Percentiles rank a stretch among this genome's conserved stretches.
phyloP scores from a whole-genome alignment of 2,329 filamentous ascomycete genomes.

The Aspergillus sp. region DNA sequence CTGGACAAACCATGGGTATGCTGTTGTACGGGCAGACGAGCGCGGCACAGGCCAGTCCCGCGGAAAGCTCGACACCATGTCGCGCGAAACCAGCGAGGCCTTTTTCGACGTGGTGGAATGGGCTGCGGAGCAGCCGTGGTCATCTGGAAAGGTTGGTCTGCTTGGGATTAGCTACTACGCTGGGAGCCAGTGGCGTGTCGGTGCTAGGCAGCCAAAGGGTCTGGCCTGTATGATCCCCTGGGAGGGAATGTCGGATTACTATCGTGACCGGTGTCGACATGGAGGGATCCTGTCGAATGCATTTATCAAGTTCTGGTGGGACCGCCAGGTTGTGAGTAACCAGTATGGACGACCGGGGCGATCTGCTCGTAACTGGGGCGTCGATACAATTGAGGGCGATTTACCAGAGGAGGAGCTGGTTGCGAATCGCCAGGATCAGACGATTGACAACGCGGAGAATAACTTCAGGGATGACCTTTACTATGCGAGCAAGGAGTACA shows the following conservation, averaged over 20 bases:
- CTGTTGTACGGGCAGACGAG: constrained; percentile 56
- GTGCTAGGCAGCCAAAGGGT: constrained; percentile 52
- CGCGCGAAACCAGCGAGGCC: constrained; percentile 50
- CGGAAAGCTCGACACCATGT: constrained; percentile 56
- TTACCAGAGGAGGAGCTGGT: constrained; percentile 35
- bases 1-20: constrained; percentile 58
- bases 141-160: constrained; percentile 51
- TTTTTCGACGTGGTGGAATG: constrained; percentile 56
- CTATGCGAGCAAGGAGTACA: constrained; percentile 65
- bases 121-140: constrained; percentile 53
- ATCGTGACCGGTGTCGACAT: constrained; percentile 59
- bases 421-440: constrained; percentile 43
- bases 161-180: constrained; percentile 56
- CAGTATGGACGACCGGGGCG: constrained; percentile 64
- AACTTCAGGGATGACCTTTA: constrained; percentile 63
- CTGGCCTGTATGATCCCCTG: constrained; percentile 54
- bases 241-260: constrained; percentile 59
- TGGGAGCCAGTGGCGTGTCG: constrained; percentile 56
- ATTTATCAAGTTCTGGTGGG: constrained; percentile 67
- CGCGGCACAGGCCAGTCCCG: constrained; percentile 53
- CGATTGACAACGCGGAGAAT: constrained; percentile 49
- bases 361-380: constrained; percentile 53
- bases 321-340: constrained; percentile 64
- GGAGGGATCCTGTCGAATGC: constrained; percentile 61
- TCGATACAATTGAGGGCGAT: constrained; percentile 44